phyloP scores from a whole-genome alignment of 108 stramenopile species.

The Cyclotella sp. region DNA sequence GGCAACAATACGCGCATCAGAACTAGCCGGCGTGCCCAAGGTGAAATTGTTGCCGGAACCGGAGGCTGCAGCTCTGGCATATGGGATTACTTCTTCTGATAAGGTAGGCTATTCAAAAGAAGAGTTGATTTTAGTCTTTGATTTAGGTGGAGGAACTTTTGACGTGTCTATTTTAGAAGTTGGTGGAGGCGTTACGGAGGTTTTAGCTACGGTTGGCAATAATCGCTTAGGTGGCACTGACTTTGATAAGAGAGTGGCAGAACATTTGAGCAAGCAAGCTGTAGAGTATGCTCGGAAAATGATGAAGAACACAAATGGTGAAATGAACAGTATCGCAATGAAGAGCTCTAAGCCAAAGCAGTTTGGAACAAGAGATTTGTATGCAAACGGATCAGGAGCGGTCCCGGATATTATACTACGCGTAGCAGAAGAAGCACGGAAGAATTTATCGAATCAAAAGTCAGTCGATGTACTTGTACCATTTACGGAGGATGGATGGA shows the following conservation, averaged over 20 bases:
- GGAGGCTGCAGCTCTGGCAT: slow-evolving; percentile 95
- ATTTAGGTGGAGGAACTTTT: slow-evolving; percentile 95
- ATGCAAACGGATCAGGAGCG: slow-evolving; percentile 41
- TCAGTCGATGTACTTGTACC: slow-evolving; percentile 63
- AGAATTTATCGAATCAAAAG: slow-evolving; percentile 74
- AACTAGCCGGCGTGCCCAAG: slow-evolving; percentile 84
- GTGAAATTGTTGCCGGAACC: slow-evolving; percentile 92
- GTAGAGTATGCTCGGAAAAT: slow-evolving; percentile 43
- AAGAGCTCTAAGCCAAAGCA: neutral
- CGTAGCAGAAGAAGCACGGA: slow-evolving; percentile 73
- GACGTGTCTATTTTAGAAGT: slow-evolving; percentile 92
- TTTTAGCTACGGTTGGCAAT: slow-evolving; percentile 91
- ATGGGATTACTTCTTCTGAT: slow-evolving; percentile 62
- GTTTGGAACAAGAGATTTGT: slow-evolving; percentile 36
- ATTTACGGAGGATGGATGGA: slow-evolving; percentile 76
- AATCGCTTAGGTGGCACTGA: slow-evolving; percentile 90
- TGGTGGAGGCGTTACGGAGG: slow-evolving; percentile 88
- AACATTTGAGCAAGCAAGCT: slow-evolving; percentile 56
- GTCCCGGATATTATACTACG: slow-evolving; percentile 60
- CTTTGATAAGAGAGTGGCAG: slow-evolving; percentile 85
- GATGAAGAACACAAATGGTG: neutral
- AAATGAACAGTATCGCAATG: neutral
- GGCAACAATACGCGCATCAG: slow-evolving; percentile 87
- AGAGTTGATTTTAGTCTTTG: slow-evolving; percentile 93
- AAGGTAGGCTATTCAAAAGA: slow-evolving; percentile 40